phyloP scores from a whole-genome alignment of 2,329 filamentous ascomycete species.

The Colletotrichum sp. region DNA sequence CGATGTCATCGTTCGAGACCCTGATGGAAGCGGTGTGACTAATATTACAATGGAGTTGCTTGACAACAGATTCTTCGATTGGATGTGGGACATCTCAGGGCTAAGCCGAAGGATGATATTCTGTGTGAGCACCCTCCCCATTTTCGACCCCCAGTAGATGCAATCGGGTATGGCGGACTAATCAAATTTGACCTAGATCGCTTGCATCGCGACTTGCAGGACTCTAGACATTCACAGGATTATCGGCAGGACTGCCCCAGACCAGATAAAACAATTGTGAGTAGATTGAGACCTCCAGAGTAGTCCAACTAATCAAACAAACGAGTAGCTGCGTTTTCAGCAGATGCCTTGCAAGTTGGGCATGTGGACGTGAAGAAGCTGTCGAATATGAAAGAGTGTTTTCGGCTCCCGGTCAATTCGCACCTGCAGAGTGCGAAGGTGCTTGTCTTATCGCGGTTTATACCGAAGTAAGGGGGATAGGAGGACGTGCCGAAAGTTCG shows the following conservation, averaged over 20 bases:
- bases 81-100: background rate
- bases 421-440: background rate
- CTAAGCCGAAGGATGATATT: rapidly evolving
- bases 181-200: background rate
- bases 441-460: background rate
- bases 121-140: background rate
- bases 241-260: background rate
- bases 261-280: background rate
- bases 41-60: background rate
- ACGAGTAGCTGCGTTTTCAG: background rate
- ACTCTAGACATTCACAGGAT: background rate
- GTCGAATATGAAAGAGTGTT: background rate
- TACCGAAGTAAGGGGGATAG: no score
- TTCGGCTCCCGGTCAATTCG: background rate
- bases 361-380: background rate
- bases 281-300: background rate
- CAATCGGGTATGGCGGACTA: background rate
- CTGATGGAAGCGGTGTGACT: background rate
- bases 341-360: rapidly evolving
- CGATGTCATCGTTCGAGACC: background rate
- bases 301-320: background rate
- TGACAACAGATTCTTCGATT: background rate
- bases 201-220: background rate
- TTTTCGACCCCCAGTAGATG: background rate
- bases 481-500: background rate